Conservation (phyloP, 2,329 filamentous ascomycete species). For the Stromatinia cepivora region DNA sequence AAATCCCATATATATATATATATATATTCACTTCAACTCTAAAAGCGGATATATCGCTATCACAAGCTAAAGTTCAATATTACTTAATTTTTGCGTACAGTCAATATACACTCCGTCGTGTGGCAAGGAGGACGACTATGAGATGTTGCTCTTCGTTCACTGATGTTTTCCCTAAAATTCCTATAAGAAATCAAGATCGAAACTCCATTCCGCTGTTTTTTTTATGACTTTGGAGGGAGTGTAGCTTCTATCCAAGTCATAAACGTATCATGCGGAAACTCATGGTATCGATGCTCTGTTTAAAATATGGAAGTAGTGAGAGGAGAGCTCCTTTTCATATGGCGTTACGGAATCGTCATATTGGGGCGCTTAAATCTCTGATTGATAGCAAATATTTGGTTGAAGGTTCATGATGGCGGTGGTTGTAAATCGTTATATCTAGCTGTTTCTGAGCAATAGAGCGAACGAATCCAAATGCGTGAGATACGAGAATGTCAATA, state of each 20-base stretch:
- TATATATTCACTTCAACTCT: not conserved
- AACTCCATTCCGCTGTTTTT: not conserved
- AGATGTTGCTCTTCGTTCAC: not conserved
- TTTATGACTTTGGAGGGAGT: not conserved
- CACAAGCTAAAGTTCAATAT: not conserved
- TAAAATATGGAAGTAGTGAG: too few species aligned
- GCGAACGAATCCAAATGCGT: too few species aligned
- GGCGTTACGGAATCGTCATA: too few species aligned
- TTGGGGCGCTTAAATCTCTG: too few species aligned
- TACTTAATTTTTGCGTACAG: not conserved
- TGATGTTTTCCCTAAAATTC: not conserved
- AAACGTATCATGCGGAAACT: slow-evolving; percentile 7
- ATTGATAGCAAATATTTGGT: too few species aligned
- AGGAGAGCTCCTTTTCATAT: too few species aligned
- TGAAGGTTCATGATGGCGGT: too few species aligned
- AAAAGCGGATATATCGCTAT: not conserved
- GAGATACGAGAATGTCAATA: too few species aligned
- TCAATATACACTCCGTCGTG: not conserved
- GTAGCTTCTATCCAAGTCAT: not conserved
- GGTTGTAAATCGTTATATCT: too few species aligned
- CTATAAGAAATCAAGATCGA: slow-evolving; percentile 3
- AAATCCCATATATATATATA: not conserved
- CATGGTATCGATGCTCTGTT: not conserved
- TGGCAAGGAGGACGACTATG: not conserved
- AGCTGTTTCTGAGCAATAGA: too few species aligned